Base-by-base conservation (phyloP, 257 asterid genomes). In the Nicotiana noctiflora region DNA sequence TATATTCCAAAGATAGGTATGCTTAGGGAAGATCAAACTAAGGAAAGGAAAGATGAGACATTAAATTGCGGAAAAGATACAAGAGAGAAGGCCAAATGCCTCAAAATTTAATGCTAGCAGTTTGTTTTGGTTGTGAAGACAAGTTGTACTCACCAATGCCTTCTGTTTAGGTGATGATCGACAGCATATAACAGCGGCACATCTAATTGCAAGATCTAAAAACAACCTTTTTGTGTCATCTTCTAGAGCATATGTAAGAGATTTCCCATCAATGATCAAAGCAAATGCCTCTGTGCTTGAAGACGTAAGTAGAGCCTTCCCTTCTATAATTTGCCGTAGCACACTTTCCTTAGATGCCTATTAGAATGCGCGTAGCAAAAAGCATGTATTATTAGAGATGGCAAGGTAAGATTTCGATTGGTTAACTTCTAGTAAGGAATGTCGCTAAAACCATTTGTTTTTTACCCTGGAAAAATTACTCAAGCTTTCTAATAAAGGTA, bases 101-200 rank as follows among this genome's bases (percentile, higher is more conserved):
- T 19, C 34, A 61, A 8, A 57, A 31, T 64, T 34, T 5, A 3
- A 44, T 44, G 75, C 18, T 13, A 63, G 14, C 60, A 12, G 8
- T 8, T 40, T 40, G 0, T 40, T 31, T 53, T 31, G 12, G 46
- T 10, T 8, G 56, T 21, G 44, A 49, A 23, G 61, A 74, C 40
- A 23, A 74, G 10, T 32, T 62, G 1, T 19, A 83, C 95, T 90
- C 84, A 93, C 99, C 91, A 96, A 86, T 75, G 98, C 98, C 85
- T 96, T 96, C 85, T 96, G 99, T 83, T 94, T 96, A 60, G 99
- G 99, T 2, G 99, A 94, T 1, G 98, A 91, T 7, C 99, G 99
- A 62, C 99, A 96, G 88, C 99, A 96, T 52, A 96, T 96, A 29
- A 96, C 99, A 19, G 99, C 94, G 18, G 98, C 98, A 81, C 99